Evolutionary conservation across 345 rosid species (phyloP).

Genomic region (Tarenaya hassleriana): DNA sequence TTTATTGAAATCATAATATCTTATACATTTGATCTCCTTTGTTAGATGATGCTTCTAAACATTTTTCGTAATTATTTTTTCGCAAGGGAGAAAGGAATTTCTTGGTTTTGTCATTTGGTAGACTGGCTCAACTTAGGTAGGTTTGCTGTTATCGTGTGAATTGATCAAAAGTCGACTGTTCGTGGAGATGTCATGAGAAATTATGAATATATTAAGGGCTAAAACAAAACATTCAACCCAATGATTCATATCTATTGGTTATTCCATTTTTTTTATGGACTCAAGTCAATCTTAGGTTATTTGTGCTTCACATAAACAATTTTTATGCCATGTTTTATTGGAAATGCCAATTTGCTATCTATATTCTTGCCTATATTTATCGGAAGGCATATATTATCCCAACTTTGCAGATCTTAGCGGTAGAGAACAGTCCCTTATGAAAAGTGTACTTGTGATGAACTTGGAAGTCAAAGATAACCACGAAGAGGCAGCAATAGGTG

Average conservation of each 20-base stretch:
- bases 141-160: background rate
- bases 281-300: background rate
- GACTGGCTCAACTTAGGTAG: background rate
- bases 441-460: slow-evolving; percentile 72
- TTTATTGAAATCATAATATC: background rate
- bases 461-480: slow-evolving; percentile 97
- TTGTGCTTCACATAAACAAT: background rate
- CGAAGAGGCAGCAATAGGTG: slow-evolving; percentile 94
- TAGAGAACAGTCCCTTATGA: slow-evolving; percentile 70
- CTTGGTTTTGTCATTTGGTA: background rate
- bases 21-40: slow-evolving; percentile 1
- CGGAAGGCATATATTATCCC: background rate
- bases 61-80: too few species aligned
- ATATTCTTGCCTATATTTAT: background rate
- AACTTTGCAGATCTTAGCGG: slow-evolving; percentile 63
- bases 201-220: too few species aligned
- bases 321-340: slow-evolving; percentile 11
- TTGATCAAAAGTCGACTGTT: background rate
- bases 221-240: too few species aligned
- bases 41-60: background rate
- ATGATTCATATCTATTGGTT: too few species aligned
- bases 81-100: too few species aligned
- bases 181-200: background rate
- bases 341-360: background rate
- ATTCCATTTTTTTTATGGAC: too few species aligned